Percentiles rank a stretch among this genome's conserved stretches.
These are phyloP conservation scores for Pontederia paniculata DNA, from an alignment of 176 grass and related monocot species.

Conservation along the genomic window DNA sequence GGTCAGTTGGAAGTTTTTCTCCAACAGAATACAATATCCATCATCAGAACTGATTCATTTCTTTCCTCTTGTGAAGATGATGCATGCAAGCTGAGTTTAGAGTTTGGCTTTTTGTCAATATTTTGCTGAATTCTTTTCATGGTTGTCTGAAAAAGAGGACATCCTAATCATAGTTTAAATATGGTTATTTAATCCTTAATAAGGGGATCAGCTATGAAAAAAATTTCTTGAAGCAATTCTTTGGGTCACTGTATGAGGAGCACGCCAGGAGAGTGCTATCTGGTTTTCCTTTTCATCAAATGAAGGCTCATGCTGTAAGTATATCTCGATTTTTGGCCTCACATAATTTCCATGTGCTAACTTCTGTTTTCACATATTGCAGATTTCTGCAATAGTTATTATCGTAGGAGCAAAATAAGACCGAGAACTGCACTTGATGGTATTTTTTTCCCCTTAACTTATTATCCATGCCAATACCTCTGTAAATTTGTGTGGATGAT, in stretches of 20 bases:
- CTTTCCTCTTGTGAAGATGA: background rate
- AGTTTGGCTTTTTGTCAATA: too few species aligned
- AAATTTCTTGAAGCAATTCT: slow-evolving; percentile 94
- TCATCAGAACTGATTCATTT: slow-evolving; percentile 1
- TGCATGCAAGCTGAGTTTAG: background rate
- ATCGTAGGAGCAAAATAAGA: too few species aligned
- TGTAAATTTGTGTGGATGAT: too few species aligned
- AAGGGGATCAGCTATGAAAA: slow-evolving; percentile 69
- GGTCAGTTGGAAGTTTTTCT: slow-evolving; percentile 71
- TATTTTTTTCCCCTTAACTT: too few species aligned
- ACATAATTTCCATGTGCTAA: too few species aligned
- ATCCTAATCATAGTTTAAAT: slow-evolving; percentile 13
- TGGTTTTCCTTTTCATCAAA: slow-evolving; percentile 77
- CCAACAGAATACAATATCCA: slow-evolving; percentile 84
- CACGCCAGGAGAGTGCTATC: slow-evolving; percentile 57
- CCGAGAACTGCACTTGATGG: too few species aligned
- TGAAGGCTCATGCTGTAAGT: slow-evolving; percentile 16
- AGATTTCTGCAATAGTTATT: too few species aligned
- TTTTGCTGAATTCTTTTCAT: too few species aligned
- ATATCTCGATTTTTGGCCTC: too few species aligned
- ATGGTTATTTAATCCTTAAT: slow-evolving; percentile 36
- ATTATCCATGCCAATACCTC: too few species aligned
- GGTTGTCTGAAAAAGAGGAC: too few species aligned
- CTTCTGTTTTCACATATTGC: too few species aligned
- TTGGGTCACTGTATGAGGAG: slow-evolving; percentile 56